These are phyloP conservation scores for Rubia yunnanensis DNA, from an alignment of 257 asterid genomes.

Conservation along the genomic window DNA sequence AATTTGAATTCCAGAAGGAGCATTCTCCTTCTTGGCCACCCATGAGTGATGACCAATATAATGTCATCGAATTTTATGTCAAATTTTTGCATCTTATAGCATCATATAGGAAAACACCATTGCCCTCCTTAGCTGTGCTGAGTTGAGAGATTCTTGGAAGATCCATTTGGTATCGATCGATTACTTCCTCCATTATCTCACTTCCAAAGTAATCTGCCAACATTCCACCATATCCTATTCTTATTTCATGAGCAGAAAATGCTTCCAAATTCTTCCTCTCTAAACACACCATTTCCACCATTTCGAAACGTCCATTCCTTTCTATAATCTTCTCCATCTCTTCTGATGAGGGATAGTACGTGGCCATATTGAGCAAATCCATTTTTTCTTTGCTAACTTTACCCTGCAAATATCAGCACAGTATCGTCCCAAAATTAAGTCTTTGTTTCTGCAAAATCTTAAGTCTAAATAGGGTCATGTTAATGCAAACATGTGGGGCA, in stretches of 20 bases:
- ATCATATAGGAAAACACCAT: not conserved
- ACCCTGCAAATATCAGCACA: conserved; percentile 17
- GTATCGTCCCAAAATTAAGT: not conserved
- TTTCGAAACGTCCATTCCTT: conserved; percentile 15
- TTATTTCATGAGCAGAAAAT: not conserved
- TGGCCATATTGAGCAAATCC: conserved; percentile 20
- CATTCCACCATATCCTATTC: conserved; percentile 32
- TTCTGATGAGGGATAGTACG: conserved; percentile 11
- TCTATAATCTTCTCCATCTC: conserved; percentile 17
- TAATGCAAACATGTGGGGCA: too few relatives aligned
- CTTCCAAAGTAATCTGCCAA: conserved; percentile 30
- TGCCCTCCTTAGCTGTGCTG: not conserved
- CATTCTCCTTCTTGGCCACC: too few relatives aligned
- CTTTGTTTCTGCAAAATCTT: not conserved
- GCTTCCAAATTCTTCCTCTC: not conserved
- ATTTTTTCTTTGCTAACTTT: conserved; percentile 17
- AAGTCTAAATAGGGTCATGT: too few relatives aligned
- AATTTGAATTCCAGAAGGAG: too few relatives aligned
- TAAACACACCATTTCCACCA: conserved; percentile 15
- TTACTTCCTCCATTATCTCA: conserved; percentile 29
- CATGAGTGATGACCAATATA: too few relatives aligned
- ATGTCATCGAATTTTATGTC: not conserved
- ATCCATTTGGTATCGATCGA: conserved; percentile 11
- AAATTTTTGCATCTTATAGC: not conserved
- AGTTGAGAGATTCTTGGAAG: not conserved